Conservation (phyloP, 495 filamentous ascomycete species). For the Aspergillus heteromorphus region DNA sequence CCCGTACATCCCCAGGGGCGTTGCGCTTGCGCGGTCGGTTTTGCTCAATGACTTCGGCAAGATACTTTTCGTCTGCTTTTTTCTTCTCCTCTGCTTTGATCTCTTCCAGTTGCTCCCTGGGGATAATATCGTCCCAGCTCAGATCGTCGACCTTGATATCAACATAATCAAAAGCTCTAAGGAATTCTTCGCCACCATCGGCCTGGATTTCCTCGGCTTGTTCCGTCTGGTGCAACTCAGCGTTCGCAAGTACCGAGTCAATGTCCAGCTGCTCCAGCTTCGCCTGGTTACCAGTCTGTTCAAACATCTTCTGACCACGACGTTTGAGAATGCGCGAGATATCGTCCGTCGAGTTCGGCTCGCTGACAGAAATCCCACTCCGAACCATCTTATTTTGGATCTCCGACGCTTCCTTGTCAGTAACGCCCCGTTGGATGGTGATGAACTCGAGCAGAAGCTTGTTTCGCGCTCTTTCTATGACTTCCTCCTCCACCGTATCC, state of each 20-base stretch:
- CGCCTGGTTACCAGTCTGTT: constrained; percentile 90
- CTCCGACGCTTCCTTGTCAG: constrained; percentile 71
- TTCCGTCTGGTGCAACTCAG: constrained; percentile 91
- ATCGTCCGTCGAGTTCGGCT: constrained; percentile 82
- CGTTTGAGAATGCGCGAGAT: constrained; percentile 91
- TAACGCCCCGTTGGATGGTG: constrained; percentile 93
- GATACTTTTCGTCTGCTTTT: constrained; percentile 75
- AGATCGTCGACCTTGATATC: constrained; percentile 92
- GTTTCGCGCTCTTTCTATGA: constrained; percentile 90
- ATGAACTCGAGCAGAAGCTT: constrained; percentile 98
- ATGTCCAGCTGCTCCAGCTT: constrained; percentile 98
- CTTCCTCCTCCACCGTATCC: constrained; percentile 96
- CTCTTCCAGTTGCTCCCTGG: constrained; percentile 79
- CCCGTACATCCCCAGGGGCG: constrained; percentile 56
- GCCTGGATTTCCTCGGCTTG: constrained; percentile 85
- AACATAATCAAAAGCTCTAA: constrained; percentile 80
- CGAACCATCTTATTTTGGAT: constrained; percentile 67
- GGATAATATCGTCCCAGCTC: constrained; percentile 97
- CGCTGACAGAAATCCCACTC: constrained; percentile 44
- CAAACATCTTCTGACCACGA: constrained; percentile 94
- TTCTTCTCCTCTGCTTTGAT: constrained; percentile 85
- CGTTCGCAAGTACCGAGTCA: constrained; percentile 90
- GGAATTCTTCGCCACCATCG: constrained; percentile 87
- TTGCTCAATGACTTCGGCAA: constrained; percentile 75
- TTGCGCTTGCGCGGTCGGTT: constrained; percentile 83